Evolutionary conservation across 2,329 filamentous ascomycete genomes (phyloP), one percentile per base, ranked within the genome.

Genomic region (Arthrobotrys musiformis): DNA sequence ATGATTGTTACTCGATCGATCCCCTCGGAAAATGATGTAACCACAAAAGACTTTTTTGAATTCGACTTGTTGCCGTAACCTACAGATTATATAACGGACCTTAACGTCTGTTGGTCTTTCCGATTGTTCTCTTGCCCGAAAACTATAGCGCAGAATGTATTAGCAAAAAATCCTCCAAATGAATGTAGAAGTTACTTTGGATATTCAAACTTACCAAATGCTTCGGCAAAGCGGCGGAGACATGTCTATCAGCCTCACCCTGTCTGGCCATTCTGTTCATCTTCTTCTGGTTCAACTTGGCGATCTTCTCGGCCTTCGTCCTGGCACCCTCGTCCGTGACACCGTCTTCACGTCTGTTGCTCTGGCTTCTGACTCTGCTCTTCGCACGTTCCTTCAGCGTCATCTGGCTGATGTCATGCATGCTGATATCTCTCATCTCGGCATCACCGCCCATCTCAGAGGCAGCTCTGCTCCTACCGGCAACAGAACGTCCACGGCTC

Each of bases 221-320:
- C 86, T 97, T 99, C 79, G 90, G 89, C 84, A 97, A 85, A 64
- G 92, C 88, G 40, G 92, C 92, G 69, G 90, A 90, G 78, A 90
- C 90, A 85, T 98, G 94, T 83, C 96, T 90, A 87, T 99, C 95
- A 78, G 91, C 94, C 86, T 99, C 95, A 87, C 95, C 95, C 87
- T 96, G 93, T 84, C 94, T 90, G 50, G 95, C 95, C 91, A 96
- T 95, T 80, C 94, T 90, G 87, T 99, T 99, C 93, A 96, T 97
- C 89, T 93, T 94, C 88, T 94, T 93, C 90, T 99, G 96, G 82
- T 90, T 88, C 83, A 99, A 86, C 88, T 97, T 98, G 83, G 90
- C 88, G 83, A 96, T 86, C 82, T 91, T 90, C 84, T 97, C 94
- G 40, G 93, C 93, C 88, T 94, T 96, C 76, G 87, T 88, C 80